These are phyloP conservation scores for Mallotus nudiflorus DNA, from an alignment of 345 rosid genomes.

Conservation along the genomic window DNA sequence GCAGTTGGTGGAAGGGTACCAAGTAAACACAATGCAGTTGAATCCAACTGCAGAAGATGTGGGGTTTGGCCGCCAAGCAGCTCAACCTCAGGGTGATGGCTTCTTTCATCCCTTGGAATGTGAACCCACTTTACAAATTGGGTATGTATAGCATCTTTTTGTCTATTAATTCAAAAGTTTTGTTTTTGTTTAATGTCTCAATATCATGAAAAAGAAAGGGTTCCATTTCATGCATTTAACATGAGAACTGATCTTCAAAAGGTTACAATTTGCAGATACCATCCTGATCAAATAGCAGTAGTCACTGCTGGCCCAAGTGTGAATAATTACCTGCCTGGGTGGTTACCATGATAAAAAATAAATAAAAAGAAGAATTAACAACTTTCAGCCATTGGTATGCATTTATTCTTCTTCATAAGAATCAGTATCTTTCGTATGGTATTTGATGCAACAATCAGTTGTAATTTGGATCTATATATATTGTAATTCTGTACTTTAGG, in stretches of 20 bases:
- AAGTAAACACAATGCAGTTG: slow-evolving; percentile 57
- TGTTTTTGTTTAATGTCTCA: no score
- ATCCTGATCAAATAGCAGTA: slow-evolving; percentile 51
- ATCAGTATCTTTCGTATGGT: slow-evolving; percentile 13
- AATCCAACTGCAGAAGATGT: slow-evolving; percentile 67
- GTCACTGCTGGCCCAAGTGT: slow-evolving; percentile 74
- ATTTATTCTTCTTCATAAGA: slow-evolving; percentile 1
- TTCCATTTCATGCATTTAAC: no score
- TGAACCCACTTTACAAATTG: slow-evolving; percentile 87
- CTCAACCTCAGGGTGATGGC: slow-evolving; percentile 51
- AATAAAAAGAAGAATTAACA: not conserved
- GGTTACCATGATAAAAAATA: slow-evolving; percentile 80
- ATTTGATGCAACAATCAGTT: not conserved
- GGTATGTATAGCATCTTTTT: no score
- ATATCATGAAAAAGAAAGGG: no score
- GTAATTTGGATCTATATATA: slow-evolving; percentile 14
- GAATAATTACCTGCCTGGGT: slow-evolving; percentile 81
- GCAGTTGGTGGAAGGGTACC: slow-evolving; percentile 94
- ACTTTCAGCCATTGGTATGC: slow-evolving; percentile 13
- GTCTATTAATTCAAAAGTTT: no score
- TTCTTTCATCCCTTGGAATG: slow-evolving; percentile 87
- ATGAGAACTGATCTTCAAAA: no score
- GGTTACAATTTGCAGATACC: slow-evolving; percentile 80
- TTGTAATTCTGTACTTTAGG: slow-evolving; percentile 6
- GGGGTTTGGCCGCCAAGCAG: slow-evolving; percentile 53